Evolutionary conservation across 2,329 filamentous ascomycete species (phyloP).

Genomic region (Xylaria sp.): DNA sequence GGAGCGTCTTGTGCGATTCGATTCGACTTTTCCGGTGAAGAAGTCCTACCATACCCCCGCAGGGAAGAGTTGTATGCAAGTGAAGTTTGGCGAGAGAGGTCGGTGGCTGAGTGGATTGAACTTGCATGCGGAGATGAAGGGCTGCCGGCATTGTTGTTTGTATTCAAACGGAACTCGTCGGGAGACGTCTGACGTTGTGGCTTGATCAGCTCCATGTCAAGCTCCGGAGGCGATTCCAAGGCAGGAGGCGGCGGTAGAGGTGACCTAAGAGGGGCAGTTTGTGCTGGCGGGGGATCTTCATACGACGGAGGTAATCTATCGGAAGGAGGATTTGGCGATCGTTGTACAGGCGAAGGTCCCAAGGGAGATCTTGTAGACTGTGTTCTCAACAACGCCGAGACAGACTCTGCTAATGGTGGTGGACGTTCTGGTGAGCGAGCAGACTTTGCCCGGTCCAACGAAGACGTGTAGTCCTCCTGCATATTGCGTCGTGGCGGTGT

Average conservation of each 20-base stretch:
- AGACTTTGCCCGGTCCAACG: slow-evolving; percentile 27
- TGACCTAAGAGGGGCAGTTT: slow-evolving; percentile 17
- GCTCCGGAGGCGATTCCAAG: slow-evolving; percentile 26
- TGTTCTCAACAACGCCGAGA: slow-evolving; percentile 31
- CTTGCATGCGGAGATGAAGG: slow-evolving; percentile 31
- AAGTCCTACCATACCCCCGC: slow-evolving; percentile 20
- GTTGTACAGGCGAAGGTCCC: slow-evolving; percentile 22
- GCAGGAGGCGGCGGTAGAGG: slow-evolving; percentile 22
- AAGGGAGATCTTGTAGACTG: slow-evolving; percentile 33
- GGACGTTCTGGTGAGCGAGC: slow-evolving; percentile 17
- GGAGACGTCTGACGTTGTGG: slow-evolving; percentile 26
- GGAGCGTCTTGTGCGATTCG: slow-evolving; percentile 47
- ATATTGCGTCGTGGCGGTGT: slow-evolving; percentile 24
- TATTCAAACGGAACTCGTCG: slow-evolving; percentile 31
- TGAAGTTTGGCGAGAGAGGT: slow-evolving; percentile 33
- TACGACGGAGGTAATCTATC: slow-evolving; percentile 22
- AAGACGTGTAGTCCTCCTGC: slow-evolving; percentile 29
- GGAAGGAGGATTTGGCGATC: slow-evolving; percentile 21
- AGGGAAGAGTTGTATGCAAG: slow-evolving; percentile 30
- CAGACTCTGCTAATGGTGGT: slow-evolving; percentile 31
- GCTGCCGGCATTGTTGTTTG: slow-evolving; percentile 23
- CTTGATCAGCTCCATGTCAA: slow-evolving; percentile 21
- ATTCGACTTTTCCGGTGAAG: slow-evolving; percentile 32
- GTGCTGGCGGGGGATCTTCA: slow-evolving; percentile 9
- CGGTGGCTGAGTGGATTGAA: slow-evolving; percentile 34